Evolutionary conservation across 2,329 filamentous ascomycete species (phyloP).

Genomic region (Endoconidiophora laricicola): DNA sequence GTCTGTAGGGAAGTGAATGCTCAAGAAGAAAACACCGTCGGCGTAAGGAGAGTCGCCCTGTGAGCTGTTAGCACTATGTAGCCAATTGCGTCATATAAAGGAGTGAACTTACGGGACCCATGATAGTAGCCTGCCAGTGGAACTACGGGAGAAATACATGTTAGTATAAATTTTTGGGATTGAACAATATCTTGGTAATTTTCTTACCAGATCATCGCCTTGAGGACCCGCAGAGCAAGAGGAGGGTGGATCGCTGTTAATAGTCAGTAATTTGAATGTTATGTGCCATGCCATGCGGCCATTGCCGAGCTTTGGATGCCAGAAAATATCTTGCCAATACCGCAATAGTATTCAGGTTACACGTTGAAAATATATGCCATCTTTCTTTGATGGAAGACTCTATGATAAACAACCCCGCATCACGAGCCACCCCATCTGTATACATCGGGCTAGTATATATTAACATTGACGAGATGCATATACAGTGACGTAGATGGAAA

Average conservation of each 20-base stretch:
- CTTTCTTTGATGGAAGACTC: not conserved
- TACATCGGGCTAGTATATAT: too few species aligned
- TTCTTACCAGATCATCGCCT: slow-evolving; percentile 88
- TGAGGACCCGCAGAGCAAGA: slow-evolving; percentile 96
- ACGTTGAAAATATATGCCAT: not conserved
- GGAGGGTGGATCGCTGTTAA: slow-evolving; percentile 77
- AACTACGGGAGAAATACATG: slow-evolving; percentile 42
- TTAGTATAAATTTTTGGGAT: slow-evolving; percentile 16
- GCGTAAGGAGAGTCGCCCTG: slow-evolving; percentile 94
- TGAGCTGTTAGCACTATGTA: not conserved
- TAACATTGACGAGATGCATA: too few species aligned
- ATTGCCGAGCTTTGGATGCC: not conserved
- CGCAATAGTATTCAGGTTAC: too few species aligned
- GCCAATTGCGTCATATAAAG: slow-evolving; percentile 10
- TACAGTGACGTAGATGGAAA: too few species aligned
- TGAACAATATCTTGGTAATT: not conserved
- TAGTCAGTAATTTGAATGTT: not conserved
- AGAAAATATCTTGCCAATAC: too few species aligned
- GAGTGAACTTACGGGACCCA: slow-evolving; percentile 74
- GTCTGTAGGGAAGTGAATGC: slow-evolving; percentile 98
- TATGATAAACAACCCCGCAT: too few species aligned
- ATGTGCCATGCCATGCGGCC: not conserved
- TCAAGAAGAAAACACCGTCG: slow-evolving; percentile 95
- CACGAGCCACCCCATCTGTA: too few species aligned
- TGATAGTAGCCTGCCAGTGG: slow-evolving; percentile 99